phyloP scores from a whole-genome alignment of 805 yeast genomes.

The Sporopachydermia lactativora region DNA sequence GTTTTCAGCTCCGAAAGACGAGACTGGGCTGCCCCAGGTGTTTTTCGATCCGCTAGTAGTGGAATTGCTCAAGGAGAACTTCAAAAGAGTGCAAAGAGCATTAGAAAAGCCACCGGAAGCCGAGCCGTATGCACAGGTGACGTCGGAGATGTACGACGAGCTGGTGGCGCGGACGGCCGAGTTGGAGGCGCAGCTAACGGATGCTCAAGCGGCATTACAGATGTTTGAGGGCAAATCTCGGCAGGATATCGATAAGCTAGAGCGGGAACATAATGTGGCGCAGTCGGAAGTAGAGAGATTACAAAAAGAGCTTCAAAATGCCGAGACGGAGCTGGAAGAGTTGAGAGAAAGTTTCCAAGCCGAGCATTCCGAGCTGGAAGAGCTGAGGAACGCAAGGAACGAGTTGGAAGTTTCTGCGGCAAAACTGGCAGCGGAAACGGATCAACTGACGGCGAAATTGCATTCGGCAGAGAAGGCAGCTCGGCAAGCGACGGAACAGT shows the following conservation, averaged over 20 bases:
- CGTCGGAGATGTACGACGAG: conserved; percentile 40
- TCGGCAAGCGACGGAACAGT: conserved; percentile 20
- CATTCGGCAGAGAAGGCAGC: conserved; percentile 16
- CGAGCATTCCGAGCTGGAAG: conserved; percentile 10
- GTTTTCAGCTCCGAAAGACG: conserved; percentile 44
- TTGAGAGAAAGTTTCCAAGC: conserved; percentile 18
- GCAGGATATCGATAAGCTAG: conserved; percentile 12
- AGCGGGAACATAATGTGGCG: conserved; percentile 15
- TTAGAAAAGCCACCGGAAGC: conserved; percentile 58
- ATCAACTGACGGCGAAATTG: conserved; percentile 8
- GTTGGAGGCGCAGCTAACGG: conserved; percentile 15
- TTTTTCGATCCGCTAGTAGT: conserved; percentile 57
- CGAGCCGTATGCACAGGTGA: conserved; percentile 55
- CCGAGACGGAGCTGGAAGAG: conserved; percentile 18
- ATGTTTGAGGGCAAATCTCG: conserved; percentile 2
- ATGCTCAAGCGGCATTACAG: conserved; percentile 12
- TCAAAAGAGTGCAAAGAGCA: conserved; percentile 51
- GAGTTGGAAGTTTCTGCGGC: conserved; percentile 17
- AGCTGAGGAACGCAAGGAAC: conserved; percentile 20
- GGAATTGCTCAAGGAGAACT: conserved; percentile 53
- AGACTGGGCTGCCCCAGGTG: conserved; percentile 78
- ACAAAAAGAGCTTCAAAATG: conserved; percentile 21
- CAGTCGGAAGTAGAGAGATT: conserved; percentile 16
- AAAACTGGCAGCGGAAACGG: conserved; percentile 16
- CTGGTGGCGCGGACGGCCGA: conserved; percentile 18